A percentile compares a stretch with the other conserved stretches of the same genome.
Evolutionary conservation across 2,329 filamentous ascomycete genomes (phyloP).

Genomic region (Epicoccum sorghinum): DNA sequence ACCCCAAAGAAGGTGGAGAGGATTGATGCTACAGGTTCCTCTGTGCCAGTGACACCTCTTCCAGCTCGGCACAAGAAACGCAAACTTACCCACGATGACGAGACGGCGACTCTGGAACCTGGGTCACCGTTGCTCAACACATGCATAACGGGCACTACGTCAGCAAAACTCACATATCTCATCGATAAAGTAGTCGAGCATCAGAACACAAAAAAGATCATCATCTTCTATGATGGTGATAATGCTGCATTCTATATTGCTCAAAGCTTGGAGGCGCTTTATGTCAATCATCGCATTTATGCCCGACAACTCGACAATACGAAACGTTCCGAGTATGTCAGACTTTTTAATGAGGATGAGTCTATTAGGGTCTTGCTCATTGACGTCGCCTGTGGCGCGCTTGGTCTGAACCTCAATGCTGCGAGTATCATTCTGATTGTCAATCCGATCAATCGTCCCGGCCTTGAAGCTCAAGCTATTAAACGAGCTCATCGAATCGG

Average conservation of each 20-base stretch:
- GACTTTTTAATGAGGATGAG: constrained; percentile 73
- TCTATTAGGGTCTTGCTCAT: constrained; percentile 82
- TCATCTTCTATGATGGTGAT: constrained; percentile 90
- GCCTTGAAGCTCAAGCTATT: constrained; percentile 87
- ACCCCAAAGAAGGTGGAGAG: constrained; percentile 27
- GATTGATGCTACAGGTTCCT: not conserved
- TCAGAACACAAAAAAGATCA: constrained; percentile 78
- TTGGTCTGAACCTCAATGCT: constrained; percentile 82
- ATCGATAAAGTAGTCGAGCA: constrained; percentile 73
- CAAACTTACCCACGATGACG: constrained; percentile 40
- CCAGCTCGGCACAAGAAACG: constrained; percentile 34
- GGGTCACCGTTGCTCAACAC: constrained; percentile 64
- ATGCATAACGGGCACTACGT: constrained; percentile 77
- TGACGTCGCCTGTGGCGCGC: constrained; percentile 88
- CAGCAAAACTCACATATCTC: constrained; percentile 86
- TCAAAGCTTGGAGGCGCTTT: constrained; percentile 76
- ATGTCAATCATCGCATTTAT: constrained; percentile 69
- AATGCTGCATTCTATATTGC: constrained; percentile 87
- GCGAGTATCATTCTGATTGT: constrained; percentile 89
- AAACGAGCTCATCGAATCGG: constrained; percentile 89
- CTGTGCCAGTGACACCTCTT: constrained; percentile 18
- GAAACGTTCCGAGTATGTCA: constrained; percentile 75
- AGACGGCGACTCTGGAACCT: constrained; percentile 38
- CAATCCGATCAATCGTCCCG: constrained; percentile 82
- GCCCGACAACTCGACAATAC: constrained; percentile 66